Evolutionary conservation across 1,284 basidiomycete species (phyloP).

Genomic region (Dichomitus squalens): DNA sequence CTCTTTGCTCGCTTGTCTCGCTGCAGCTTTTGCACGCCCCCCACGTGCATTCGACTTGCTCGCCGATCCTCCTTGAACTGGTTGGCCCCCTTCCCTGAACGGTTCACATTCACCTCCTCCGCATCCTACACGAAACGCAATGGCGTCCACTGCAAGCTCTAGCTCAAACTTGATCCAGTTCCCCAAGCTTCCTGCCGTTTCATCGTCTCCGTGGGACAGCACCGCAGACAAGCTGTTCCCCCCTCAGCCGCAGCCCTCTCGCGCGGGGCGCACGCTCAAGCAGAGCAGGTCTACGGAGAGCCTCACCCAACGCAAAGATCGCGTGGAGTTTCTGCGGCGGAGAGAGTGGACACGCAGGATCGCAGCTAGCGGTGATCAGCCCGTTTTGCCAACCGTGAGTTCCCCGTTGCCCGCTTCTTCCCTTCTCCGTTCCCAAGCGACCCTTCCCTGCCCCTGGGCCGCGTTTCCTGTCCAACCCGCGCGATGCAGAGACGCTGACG

Average conservation of each 20-base stretch:
- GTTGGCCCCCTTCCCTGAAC: background rate
- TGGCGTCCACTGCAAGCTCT: constrained; percentile 13
- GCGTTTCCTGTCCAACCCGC: background rate
- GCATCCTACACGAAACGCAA: background rate
- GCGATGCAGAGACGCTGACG: background rate
- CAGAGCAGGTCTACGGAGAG: constrained; percentile 29
- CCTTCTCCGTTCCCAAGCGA: background rate
- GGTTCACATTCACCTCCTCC: background rate
- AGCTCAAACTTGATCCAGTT: constrained; percentile 22
- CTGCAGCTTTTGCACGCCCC: background rate
- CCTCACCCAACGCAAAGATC: constrained; percentile 31
- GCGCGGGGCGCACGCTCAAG: constrained; percentile 16
- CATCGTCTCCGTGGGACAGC: constrained; percentile 11
- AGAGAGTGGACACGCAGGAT: constrained; percentile 37
- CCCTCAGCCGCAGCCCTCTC: constrained; percentile 5
- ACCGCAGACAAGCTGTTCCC: constrained; percentile 1
- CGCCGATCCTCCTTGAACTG: background rate
- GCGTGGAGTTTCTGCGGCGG: constrained; percentile 36
- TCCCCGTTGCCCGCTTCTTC: constrained; percentile 3
- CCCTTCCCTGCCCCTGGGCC: background rate
- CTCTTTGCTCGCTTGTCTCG: too few relatives aligned
- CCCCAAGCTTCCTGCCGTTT: constrained; percentile 15
- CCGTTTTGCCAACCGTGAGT: constrained; percentile 19
- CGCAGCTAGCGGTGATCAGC: constrained; percentile 33
- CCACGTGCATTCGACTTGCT: background rate